These are phyloP conservation scores for Lanmaoa rubissima DNA, from an alignment of 768 basidiomycete species.

Conservation along the genomic window DNA sequence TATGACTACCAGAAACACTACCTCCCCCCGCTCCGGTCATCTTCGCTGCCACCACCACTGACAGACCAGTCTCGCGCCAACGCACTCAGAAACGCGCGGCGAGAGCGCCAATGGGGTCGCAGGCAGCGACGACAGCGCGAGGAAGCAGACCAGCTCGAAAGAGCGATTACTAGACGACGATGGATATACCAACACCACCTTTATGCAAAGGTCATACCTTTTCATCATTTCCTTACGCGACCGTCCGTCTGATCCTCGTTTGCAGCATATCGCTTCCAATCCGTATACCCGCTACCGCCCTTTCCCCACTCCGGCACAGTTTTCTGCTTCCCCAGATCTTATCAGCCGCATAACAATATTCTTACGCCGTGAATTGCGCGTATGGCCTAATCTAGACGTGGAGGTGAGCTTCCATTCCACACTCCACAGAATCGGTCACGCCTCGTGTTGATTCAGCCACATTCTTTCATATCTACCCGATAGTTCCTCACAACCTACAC, in stretches of 20 bases:
- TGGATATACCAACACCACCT: constrained; percentile 80
- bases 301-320: constrained; percentile 83
- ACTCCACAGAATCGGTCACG: neutral
- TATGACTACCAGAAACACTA: constrained; percentile 83
- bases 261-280: constrained; percentile 89
- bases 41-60: constrained; percentile 38
- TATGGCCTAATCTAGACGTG: constrained; percentile 88
- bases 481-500: constrained; percentile 90
- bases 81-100: constrained; percentile 31
- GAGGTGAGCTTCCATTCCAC: constrained; percentile 52
- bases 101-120: constrained; percentile 56
- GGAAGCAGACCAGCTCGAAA: constrained; percentile 68
- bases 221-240: neutral
- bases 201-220: constrained; percentile 74
- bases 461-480: constrained; percentile 18
- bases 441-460: constrained; percentile 6
- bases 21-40: constrained; percentile 60
- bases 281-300: constrained; percentile 83
- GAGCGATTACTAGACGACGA: constrained; percentile 66
- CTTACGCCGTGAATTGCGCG: constrained; percentile 78
- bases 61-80: constrained; percentile 27
- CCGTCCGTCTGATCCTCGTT: constrained; percentile 3
- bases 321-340: constrained; percentile 71
- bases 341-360: constrained; percentile 78
- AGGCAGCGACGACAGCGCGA: constrained; percentile 49